Conservation (phyloP, 2,329 filamentous ascomycete species). For the Fusarium citri region DNA sequence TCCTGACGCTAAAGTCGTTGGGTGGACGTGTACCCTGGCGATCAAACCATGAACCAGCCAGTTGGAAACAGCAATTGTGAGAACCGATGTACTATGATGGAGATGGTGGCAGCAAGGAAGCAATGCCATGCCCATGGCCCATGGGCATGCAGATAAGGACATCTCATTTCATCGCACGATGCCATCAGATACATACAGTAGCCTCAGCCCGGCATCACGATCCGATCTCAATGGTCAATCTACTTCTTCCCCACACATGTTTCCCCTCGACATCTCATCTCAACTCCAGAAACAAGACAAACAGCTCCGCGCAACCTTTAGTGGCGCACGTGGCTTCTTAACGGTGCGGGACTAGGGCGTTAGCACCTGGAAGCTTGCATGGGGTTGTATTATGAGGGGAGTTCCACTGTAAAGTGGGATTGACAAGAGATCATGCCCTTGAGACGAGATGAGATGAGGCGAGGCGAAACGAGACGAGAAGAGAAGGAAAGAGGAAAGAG, state of each 20-base stretch:
- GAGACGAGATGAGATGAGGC: slow-evolving; percentile 14
- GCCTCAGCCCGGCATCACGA: slow-evolving; percentile 34
- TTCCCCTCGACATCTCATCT: slow-evolving; percentile 25
- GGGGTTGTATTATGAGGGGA: slow-evolving; percentile 29
- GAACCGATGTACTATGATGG: slow-evolving; percentile 29
- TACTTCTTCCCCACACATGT: slow-evolving; percentile 40
- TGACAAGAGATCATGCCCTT: not conserved
- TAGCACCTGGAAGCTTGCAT: slow-evolving; percentile 35
- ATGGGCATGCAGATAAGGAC: slow-evolving; percentile 3
- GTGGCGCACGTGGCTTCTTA: slow-evolving; percentile 48
- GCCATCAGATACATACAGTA: slow-evolving; percentile 16
- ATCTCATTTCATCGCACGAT: slow-evolving; percentile 17
- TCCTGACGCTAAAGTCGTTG: slow-evolving; percentile 35
- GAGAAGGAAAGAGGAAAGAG: not conserved
- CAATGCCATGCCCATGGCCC: slow-evolving; percentile 23
- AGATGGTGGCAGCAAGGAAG: slow-evolving; percentile 26
- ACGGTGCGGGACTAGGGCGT: slow-evolving; percentile 48
- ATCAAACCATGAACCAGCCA: slow-evolving; percentile 34
- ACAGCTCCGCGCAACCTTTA: slow-evolving; percentile 34
- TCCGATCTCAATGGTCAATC: slow-evolving; percentile 43
- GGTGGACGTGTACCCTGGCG: slow-evolving; percentile 31
- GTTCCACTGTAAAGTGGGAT: slow-evolving; percentile 12
- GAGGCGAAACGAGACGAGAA: slow-evolving; percentile 15
- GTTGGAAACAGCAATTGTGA: slow-evolving; percentile 34
- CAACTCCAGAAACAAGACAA: slow-evolving; percentile 22